These are phyloP conservation scores for Brassica nigra DNA, from an alignment of 345 rosid species.

Conservation along the genomic window DNA sequence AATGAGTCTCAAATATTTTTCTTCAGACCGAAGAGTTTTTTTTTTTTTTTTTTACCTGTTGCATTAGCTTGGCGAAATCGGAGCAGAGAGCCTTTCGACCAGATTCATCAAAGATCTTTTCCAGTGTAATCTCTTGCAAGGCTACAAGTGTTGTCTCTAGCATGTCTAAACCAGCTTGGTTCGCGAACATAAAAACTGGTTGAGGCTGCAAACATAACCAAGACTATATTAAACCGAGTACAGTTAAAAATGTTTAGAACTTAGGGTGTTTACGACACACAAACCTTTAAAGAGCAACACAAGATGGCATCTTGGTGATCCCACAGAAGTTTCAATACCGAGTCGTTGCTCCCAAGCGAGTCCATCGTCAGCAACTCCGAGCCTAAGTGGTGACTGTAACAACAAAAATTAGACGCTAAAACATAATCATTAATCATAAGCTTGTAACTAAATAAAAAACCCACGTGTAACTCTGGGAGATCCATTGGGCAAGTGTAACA, in stretches of 20 bases:
- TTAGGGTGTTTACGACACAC: background rate
- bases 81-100: slow-evolving; percentile 77
- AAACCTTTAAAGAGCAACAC: slow-evolving; percentile 93
- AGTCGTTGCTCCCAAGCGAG: slow-evolving; percentile 54
- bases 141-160: slow-evolving; percentile 95
- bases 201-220: slow-evolving; percentile 55
- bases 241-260: background rate
- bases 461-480: slow-evolving; percentile 80
- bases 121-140: slow-evolving; percentile 89
- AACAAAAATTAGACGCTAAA: background rate
- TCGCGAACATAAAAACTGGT: slow-evolving; percentile 89
- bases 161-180: slow-evolving; percentile 99
- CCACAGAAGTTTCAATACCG: slow-evolving; percentile 80
- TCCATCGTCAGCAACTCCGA: slow-evolving; percentile 69
- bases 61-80: slow-evolving; percentile 88
- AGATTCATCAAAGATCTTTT: slow-evolving; percentile 85
- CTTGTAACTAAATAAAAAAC: slow-evolving; percentile 23
- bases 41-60: slow-evolving; percentile 54
- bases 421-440: background rate
- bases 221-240: background rate
- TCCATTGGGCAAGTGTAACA: slow-evolving; percentile 86
- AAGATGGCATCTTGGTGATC: slow-evolving; percentile 86
- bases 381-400: slow-evolving; percentile 67
- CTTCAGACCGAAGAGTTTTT: background rate
- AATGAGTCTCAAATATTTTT: background rate